These are phyloP conservation scores for Lasiodiplodia hormozganensis DNA, from an alignment of 2,329 filamentous ascomycete species.

Conservation along the genomic window DNA sequence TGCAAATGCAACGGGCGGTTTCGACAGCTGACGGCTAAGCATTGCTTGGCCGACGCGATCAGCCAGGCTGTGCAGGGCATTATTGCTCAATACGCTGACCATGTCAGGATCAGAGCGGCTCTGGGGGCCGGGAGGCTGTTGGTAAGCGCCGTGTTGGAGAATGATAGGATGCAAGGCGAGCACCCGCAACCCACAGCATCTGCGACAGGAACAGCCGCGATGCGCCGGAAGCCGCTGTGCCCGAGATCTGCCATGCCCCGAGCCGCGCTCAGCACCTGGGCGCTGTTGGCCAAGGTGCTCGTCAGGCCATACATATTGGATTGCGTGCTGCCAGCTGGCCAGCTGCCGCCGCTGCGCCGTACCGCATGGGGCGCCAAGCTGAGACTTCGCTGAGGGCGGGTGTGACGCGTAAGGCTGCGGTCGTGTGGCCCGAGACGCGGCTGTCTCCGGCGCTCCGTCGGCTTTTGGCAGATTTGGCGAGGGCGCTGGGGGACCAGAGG, in stretches of 20 bases:
- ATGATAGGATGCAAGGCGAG: slow-evolving; percentile 14
- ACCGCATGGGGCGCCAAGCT: slow-evolving; percentile 26
- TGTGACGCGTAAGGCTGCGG: slow-evolving; percentile 30
- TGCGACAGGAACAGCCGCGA: slow-evolving; percentile 23
- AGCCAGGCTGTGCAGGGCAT: slow-evolving; percentile 15
- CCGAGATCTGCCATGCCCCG: slow-evolving; percentile 20
- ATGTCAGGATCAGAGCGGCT: background rate
- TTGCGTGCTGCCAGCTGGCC: slow-evolving; percentile 24
- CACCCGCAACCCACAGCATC: slow-evolving; percentile 12
- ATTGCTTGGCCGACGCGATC: slow-evolving; percentile 22
- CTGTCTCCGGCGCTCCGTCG: slow-evolving; percentile 13
- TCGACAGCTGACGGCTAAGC: slow-evolving; percentile 21
- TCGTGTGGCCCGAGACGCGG: slow-evolving; percentile 21
- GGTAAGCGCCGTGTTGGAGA: slow-evolving; percentile 9
- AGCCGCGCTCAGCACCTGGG: slow-evolving; percentile 18
- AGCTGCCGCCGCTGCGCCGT: slow-evolving; percentile 14
- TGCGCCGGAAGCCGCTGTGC: slow-evolving; percentile 14
- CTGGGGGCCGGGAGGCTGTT: background rate
- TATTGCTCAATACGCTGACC: slow-evolving; percentile 5
- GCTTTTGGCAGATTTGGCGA: background rate
- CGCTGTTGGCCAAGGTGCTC: slow-evolving; percentile 17
- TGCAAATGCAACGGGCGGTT: slow-evolving; percentile 13
- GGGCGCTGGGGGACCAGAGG: background rate
- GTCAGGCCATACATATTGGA: slow-evolving; percentile 12
- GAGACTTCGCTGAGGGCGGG: slow-evolving; percentile 26